Conservation (phyloP, 352 stramenopile genomes). For the Phytophthora chlamydospora region DNA sequence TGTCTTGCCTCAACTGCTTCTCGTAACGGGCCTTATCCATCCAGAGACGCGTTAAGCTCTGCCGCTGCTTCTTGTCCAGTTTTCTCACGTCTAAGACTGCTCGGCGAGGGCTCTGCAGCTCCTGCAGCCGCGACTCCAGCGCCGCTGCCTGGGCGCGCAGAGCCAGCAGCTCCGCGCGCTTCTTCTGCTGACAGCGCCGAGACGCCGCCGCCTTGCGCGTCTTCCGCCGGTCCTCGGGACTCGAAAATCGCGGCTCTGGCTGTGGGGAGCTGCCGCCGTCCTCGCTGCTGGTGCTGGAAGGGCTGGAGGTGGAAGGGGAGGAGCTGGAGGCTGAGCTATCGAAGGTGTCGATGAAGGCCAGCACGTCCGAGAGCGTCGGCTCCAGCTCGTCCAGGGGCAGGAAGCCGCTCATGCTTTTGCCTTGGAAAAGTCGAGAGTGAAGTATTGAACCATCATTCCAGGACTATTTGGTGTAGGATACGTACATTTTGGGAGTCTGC, state of each 20-base stretch:
- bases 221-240: conserved; percentile 18
- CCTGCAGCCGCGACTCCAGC: conserved; percentile 13
- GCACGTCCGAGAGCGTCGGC: conserved; percentile 31
- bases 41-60: conserved; percentile 14
- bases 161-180: conserved; percentile 26
- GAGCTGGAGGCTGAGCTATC: conserved; percentile 5
- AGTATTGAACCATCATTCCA: too few relatives aligned
- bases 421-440: too few relatives aligned
- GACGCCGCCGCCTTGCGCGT: conserved; percentile 33
- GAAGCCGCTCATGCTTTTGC: conserved; percentile 8
- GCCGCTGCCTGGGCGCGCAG: conserved; percentile 22
- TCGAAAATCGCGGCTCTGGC: neutral
- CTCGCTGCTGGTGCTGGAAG: conserved; percentile 13
- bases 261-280: conserved; percentile 7
- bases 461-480: too few relatives aligned
- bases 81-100: neutral
- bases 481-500: too few relatives aligned
- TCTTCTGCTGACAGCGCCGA: conserved; percentile 33
- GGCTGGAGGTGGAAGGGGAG: neutral
- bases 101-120: conserved; percentile 7
- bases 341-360: conserved; percentile 39
- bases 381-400: conserved; percentile 33
- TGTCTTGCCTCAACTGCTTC: conserved; percentile 16
- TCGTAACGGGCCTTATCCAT: conserved; percentile 15
- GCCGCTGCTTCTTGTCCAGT: conserved; percentile 19